These are phyloP conservation scores for Malassezia furfur DNA, from an alignment of 1,284 basidiomycete species.

Conservation along the genomic window DNA sequence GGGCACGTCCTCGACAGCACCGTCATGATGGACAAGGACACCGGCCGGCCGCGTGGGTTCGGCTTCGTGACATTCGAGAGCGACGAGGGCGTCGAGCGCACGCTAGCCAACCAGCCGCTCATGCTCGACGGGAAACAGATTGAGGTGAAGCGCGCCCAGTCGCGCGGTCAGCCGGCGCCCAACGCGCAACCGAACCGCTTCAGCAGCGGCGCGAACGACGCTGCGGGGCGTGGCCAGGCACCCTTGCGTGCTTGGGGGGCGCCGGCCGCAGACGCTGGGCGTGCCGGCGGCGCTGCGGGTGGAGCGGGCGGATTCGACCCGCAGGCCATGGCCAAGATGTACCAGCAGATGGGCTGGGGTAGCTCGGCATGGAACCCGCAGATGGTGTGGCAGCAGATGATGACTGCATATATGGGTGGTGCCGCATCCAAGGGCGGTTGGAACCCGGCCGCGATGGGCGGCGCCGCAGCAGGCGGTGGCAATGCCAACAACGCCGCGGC, in stretches of 20 bases:
- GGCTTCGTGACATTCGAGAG: constrained; percentile 90
- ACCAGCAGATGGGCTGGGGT: constrained; percentile 53
- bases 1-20: constrained; percentile 92
- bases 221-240: constrained; percentile 18
- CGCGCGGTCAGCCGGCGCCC: constrained; percentile 24
- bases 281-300: neutral
- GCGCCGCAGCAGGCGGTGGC: neutral
- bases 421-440: constrained; percentile 9
- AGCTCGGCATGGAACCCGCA: constrained; percentile 40
- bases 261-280: neutral
- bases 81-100: constrained; percentile 69
- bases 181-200: constrained; percentile 17
- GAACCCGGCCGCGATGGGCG: constrained; percentile 12
- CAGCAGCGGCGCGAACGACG: neutral
- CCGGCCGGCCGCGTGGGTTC: constrained; percentile 88
- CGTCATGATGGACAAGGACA: constrained; percentile 96
- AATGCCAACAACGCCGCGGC: neutral
- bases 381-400: constrained; percentile 45
- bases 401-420: constrained; percentile 25
- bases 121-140: constrained; percentile 58
- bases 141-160: constrained; percentile 63
- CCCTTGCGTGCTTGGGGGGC: constrained; percentile 15
- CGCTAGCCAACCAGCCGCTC: constrained; percentile 40
- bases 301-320: constrained; percentile 50
- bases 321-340: constrained; percentile 54